These are phyloP conservation scores for Puccinia coronata DNA, from an alignment of 1,284 basidiomycete species.

Conservation along the genomic window DNA sequence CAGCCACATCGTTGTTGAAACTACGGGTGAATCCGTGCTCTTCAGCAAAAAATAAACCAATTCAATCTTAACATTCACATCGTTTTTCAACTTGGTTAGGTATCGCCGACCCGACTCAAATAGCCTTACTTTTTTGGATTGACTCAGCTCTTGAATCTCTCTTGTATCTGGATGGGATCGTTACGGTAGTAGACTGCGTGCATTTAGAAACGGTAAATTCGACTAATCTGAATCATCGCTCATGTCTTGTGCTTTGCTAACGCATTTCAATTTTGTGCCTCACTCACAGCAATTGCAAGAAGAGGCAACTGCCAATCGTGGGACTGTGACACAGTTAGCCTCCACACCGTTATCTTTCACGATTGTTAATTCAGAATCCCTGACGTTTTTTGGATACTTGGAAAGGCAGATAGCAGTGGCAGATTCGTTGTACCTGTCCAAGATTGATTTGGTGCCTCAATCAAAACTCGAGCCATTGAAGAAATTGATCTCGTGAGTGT, in stretches of 20 bases:
- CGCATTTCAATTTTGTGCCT: neutral
- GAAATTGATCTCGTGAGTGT: slow-evolving; percentile 22
- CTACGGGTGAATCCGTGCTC: slow-evolving; percentile 27
- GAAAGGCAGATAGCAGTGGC: slow-evolving; percentile 44
- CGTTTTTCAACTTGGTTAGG: slow-evolving; percentile 1
- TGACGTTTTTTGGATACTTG: neutral
- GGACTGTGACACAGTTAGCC: slow-evolving; percentile 39
- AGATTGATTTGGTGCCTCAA: slow-evolving; percentile 34
- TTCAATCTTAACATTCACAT: neutral
- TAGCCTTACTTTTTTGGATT: slow-evolving; percentile 48
- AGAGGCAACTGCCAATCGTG: slow-evolving; percentile 25
- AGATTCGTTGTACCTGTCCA: slow-evolving; percentile 42
- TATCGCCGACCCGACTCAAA: slow-evolving; percentile 49
- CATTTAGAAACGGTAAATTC: slow-evolving; percentile 39
- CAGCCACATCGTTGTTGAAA: slow-evolving; percentile 49
- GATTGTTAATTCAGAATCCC: neutral
- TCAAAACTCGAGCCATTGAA: slow-evolving; percentile 13
- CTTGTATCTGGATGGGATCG: slow-evolving; percentile 46
- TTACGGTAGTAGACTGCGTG: slow-evolving; percentile 44
- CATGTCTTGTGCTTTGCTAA: neutral
- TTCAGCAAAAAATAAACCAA: neutral
- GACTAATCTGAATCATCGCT: neutral
- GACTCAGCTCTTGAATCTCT: slow-evolving; percentile 48
- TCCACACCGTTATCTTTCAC: neutral
- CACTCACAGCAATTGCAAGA: slow-evolving; percentile 41